Percentiles rank a stretch among this genome's conserved stretches.
Conservation (phyloP, 441 rosid species). For the Sinapis alba region DNA sequence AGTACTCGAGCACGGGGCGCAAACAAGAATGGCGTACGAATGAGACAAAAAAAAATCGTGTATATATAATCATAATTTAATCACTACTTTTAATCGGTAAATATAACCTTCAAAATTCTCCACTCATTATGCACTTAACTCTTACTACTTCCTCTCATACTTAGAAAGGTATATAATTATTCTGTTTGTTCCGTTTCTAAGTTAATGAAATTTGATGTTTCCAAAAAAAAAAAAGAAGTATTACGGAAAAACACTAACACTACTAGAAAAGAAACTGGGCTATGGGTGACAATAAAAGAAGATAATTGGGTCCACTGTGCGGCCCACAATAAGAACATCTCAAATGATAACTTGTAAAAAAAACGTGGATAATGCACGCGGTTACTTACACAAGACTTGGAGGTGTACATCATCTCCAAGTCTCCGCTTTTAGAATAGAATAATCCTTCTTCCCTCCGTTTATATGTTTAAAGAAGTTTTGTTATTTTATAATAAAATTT, state of each 20-base stretch:
- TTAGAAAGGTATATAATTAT: no score
- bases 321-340: background rate
- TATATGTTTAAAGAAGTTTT: no score
- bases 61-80: slow-evolving; percentile 25
- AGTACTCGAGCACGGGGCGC: slow-evolving; percentile 32
- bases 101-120: slow-evolving; percentile 12
- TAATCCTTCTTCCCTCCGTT: no score
- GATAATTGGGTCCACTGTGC: background rate
- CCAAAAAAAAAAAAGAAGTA: no score
- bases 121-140: slow-evolving; percentile 20
- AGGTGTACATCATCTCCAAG: slow-evolving; percentile 4
- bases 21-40: slow-evolving; percentile 32
- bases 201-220: no score
- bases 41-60: background rate
- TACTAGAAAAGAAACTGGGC: background rate
- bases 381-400: background rate
- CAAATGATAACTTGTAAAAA: background rate
- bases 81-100: slow-evolving; percentile 24
- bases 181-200: no score
- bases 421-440: background rate
- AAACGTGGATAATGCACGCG: background rate
- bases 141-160: no score
- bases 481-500: no score
- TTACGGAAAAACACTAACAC: no score
- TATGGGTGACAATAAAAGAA: background rate